Conservation (phyloP, 768 basidiomycete species). For the Russula ochroleuca region DNA sequence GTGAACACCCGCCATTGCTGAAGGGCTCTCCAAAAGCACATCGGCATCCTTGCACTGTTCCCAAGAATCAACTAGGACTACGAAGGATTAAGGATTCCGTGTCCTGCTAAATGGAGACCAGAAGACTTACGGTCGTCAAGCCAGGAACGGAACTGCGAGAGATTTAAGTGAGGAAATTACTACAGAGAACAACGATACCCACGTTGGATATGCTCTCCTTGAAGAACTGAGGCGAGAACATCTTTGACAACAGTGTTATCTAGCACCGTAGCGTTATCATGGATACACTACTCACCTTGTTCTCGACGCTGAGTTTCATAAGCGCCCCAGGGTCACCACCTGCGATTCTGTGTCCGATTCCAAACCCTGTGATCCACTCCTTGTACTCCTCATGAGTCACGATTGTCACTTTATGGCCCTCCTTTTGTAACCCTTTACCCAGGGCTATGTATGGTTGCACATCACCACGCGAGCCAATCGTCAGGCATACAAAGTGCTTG, state of each 20-base stretch:
- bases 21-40: conserved; percentile 61
- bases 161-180: conserved; percentile 3
- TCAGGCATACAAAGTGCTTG: conserved; percentile 57
- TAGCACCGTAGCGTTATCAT: neutral
- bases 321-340: conserved; percentile 66
- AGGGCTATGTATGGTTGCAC: conserved; percentile 51
- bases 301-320: conserved; percentile 57
- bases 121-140: conserved; percentile 53
- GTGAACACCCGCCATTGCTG: conserved; percentile 67
- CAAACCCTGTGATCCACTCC: conserved; percentile 56
- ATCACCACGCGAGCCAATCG: conserved; percentile 59
- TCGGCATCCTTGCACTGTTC: conserved; percentile 60
- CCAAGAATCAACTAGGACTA: conserved; percentile 61
- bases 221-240: conserved; percentile 72
- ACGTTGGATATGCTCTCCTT: conserved; percentile 55
- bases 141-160: conserved; percentile 56
- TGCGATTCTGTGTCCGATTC: conserved; percentile 54
- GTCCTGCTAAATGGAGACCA: neutral
- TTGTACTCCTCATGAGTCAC: conserved; percentile 49
- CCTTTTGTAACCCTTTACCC: conserved; percentile 37
- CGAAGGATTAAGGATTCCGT: neutral
- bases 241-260: conserved; percentile 40
- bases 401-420: conserved; percentile 46
- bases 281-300: conserved; percentile 34
- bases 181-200: conserved; percentile 26